Evolutionary conservation across 805 yeast species (phyloP).

Genomic region (Kurtzmaniella cleridarum): DNA sequence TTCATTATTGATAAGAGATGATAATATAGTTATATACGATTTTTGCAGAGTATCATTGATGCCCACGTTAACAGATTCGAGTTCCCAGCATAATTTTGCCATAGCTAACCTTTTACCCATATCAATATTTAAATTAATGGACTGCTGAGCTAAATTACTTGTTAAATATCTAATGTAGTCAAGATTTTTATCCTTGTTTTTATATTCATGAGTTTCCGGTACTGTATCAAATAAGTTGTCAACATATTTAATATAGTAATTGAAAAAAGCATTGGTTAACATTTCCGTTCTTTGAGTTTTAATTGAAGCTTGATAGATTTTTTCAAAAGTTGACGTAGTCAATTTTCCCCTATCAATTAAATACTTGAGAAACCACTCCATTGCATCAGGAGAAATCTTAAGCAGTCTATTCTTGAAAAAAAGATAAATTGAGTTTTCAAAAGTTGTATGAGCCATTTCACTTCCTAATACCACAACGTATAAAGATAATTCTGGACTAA

Average conservation of each 20-base stretch:
- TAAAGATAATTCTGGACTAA: slow-evolving; percentile 13
- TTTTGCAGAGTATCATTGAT: slow-evolving; percentile 6
- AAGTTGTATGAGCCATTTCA: slow-evolving; percentile 5
- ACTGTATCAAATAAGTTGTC: slow-evolving; percentile 23
- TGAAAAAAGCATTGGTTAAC: slow-evolving; percentile 18
- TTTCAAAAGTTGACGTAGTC: slow-evolving; percentile 11
- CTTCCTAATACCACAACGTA: slow-evolving; percentile 23
- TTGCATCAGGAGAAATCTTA: slow-evolving; percentile 12
- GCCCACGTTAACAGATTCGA: slow-evolving; percentile 11
- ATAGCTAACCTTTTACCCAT: slow-evolving; percentile 10
- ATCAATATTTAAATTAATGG: slow-evolving; percentile 1
- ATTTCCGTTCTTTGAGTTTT: slow-evolving; percentile 2
- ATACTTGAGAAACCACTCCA: slow-evolving; percentile 8
- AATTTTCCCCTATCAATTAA: slow-evolving; percentile 7
- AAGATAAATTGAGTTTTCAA: slow-evolving; percentile 5
- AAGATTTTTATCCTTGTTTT: slow-evolving; percentile 23
- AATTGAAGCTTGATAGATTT: slow-evolving; percentile 4
- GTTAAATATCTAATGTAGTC: slow-evolving; percentile 15
- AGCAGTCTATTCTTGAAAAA: slow-evolving; percentile 5
- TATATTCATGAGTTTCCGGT: slow-evolving; percentile 33
- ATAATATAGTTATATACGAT: slow-evolving; percentile 6
- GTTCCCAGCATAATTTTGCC: slow-evolving; percentile 19
- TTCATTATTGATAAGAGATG: slow-evolving; percentile 5
- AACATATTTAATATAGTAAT: slow-evolving; percentile 17
- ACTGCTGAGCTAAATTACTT: slow-evolving; percentile 1